Percentiles rank a stretch among this genome's conserved stretches.
phyloP scores from a whole-genome alignment of 1,139 yeast genomes.

The Dujonia santamariae region DNA sequence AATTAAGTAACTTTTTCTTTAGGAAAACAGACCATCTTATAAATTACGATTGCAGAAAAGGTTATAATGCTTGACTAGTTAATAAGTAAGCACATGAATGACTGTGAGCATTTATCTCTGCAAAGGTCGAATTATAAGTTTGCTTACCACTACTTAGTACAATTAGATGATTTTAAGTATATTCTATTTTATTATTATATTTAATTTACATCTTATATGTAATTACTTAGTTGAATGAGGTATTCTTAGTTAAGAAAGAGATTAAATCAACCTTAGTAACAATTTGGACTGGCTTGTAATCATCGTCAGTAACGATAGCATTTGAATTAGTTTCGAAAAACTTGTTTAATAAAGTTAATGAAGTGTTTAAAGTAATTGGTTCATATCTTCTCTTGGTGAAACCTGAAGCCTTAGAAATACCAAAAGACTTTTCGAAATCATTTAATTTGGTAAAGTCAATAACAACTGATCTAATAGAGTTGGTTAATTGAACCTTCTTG shows the following conservation, averaged over 20 bases:
- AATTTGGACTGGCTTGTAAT: slow-evolving; percentile 73
- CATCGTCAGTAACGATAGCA: slow-evolving; percentile 76
- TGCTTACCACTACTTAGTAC: neutral
- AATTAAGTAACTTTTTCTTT: too few relatives aligned
- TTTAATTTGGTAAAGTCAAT: slow-evolving; percentile 73
- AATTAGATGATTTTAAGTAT: too few relatives aligned
- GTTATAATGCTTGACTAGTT: too few relatives aligned
- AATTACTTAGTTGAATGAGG: neutral
- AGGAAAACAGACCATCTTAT: too few relatives aligned
- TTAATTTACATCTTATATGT: too few relatives aligned
- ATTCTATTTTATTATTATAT: too few relatives aligned
- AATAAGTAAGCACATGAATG: too few relatives aligned
- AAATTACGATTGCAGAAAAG: too few relatives aligned
- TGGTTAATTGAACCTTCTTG: slow-evolving; percentile 56
- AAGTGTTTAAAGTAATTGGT: slow-evolving; percentile 66
- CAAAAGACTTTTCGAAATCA: slow-evolving; percentile 65
- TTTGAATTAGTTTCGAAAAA: slow-evolving; percentile 87
- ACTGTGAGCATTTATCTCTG: too few relatives aligned
- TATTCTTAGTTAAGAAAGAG: slow-evolving; percentile 53
- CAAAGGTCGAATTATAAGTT: too few relatives aligned
- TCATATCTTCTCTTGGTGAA: slow-evolving; percentile 66
- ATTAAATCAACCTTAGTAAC: slow-evolving; percentile 87
- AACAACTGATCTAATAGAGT: slow-evolving; percentile 61
- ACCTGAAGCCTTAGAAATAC: slow-evolving; percentile 57
- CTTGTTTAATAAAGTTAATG: slow-evolving; percentile 65